Base-by-base conservation (phyloP, 306 rosid species). In the Rosa rugosa region DNA sequence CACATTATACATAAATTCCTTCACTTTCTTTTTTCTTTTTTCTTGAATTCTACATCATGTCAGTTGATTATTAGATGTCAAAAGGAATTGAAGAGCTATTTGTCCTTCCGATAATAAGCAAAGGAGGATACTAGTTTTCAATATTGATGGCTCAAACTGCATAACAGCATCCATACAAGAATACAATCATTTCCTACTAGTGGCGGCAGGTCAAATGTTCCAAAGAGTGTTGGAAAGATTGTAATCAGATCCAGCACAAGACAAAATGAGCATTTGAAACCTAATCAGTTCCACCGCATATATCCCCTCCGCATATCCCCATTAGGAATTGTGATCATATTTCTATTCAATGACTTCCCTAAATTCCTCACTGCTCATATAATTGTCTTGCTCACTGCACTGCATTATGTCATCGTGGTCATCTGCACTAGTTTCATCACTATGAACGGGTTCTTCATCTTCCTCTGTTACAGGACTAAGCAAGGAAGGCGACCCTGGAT, bases 391-490 rank as follows among this genome's bases (percentile, higher is more conserved):
- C 9, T 56, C 50, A 42, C 34, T 42, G 53, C 51, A 69, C 72
- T n/a, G 34, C 72, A 69, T 18, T 10, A 18, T 9, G 1, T 17
- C n/a, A 5, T 20, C 8, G 0, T 2, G 6, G 50, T 38, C 46
- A 5, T 54, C 40, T 6, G 36, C 36, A 17, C 23, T 12, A 46
- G 67, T 9, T 5, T 38, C 18, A 22, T 53, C 66, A 4, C 8
- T 7, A 0, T 12, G 17, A 44, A 36, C 23, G 31, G 12, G 46
- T 54, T 53, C 51, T 56, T 36, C 77, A 3, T 56, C 54, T 40
- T 56, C 68, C 41, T 56, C 54, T 57, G 64, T 57, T 17, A 56
- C 34, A 1, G 77, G 77, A 14, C 68, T 74, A 22, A n/a, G 77
- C 45, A 73, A 54, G 5, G 66, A 54, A 18, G 67, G 5, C 0